A percentile compares a stretch with the other conserved stretches of the same genome.
Conservation (phyloP, 805 yeast genomes). For the Starmerella apis region DNA sequence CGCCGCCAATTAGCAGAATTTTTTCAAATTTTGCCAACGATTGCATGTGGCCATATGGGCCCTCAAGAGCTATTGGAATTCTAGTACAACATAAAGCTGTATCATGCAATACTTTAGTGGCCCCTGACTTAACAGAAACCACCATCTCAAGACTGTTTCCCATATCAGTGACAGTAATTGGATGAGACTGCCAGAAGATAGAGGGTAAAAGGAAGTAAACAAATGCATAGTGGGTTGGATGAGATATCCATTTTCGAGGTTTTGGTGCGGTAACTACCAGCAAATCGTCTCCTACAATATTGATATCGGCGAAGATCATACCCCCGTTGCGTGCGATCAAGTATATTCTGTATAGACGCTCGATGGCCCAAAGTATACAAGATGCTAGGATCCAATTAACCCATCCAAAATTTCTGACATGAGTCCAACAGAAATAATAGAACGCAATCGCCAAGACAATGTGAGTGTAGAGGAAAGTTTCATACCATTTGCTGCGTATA, state of each 20-base stretch:
- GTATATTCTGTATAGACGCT: conserved; percentile 8
- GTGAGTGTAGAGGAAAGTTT: conserved; percentile 16
- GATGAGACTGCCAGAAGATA: conserved; percentile 63
- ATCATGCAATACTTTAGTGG: neutral
- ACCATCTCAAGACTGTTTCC: conserved; percentile 10
- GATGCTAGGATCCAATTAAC: conserved; percentile 14
- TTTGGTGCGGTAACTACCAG: conserved; percentile 6
- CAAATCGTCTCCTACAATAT: neutral
- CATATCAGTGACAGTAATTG: conserved; percentile 42
- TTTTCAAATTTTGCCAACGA: neutral
- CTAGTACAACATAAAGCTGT: neutral
- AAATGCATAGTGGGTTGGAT: conserved; percentile 19
- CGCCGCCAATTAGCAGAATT: conserved; percentile 12
- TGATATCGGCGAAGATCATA: conserved; percentile 2
- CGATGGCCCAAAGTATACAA: conserved; percentile 10
- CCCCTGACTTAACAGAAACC: conserved; percentile 14
- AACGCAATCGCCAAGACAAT: conserved; percentile 15
- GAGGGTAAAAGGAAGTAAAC: conserved; percentile 35
- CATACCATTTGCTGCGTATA: conserved; percentile 14
- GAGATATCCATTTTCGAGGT: conserved; percentile 12
- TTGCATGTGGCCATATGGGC: conserved; percentile 15
- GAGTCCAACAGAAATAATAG: conserved; percentile 16
- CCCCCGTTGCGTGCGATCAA: conserved; percentile 7
- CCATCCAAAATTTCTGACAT: conserved; percentile 19
- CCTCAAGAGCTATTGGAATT: conserved; percentile 13